These are phyloP conservation scores for Flaveria robusta DNA, from an alignment of 129 eudicot species.

Conservation along the genomic window DNA sequence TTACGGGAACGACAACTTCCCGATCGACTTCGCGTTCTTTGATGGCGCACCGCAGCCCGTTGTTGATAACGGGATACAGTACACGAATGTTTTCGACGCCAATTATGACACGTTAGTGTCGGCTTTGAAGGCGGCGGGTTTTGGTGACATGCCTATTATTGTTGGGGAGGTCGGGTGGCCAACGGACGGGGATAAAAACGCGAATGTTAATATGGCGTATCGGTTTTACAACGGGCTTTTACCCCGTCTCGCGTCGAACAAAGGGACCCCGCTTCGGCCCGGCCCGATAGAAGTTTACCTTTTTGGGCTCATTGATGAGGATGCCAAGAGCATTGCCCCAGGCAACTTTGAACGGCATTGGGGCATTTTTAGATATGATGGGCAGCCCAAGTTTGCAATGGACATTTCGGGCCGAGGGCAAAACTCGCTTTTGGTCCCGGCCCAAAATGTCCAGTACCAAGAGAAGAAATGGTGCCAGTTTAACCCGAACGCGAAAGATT, in stretches of 20 bases:
- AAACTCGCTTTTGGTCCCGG: slow-evolving; percentile 54
- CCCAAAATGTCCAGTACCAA: slow-evolving; percentile 64
- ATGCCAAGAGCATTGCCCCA: slow-evolving; percentile 26
- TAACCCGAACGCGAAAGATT: slow-evolving; percentile 64
- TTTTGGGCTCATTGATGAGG: slow-evolving; percentile 27
- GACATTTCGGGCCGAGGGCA: slow-evolving; percentile 45
- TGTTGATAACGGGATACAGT: slow-evolving; percentile 55
- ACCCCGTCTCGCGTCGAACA: slow-evolving; percentile 59
- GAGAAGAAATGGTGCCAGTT: slow-evolving; percentile 75
- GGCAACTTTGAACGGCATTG: slow-evolving; percentile 31
- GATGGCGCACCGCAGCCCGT: slow-evolving; percentile 68
- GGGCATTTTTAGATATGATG: slow-evolving; percentile 31
- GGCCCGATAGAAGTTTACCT: slow-evolving; percentile 33
- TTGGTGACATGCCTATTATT: slow-evolving; percentile 57
- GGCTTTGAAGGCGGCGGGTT: slow-evolving; percentile 62
- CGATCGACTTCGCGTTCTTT: slow-evolving; percentile 81
- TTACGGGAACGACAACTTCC: slow-evolving; percentile 70
- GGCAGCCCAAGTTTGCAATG: slow-evolving; percentile 29
- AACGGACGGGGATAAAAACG: slow-evolving; percentile 78
- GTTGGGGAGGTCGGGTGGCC: slow-evolving; percentile 99
- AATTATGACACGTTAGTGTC: slow-evolving; percentile 85
- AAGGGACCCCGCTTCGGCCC: slow-evolving; percentile 39
- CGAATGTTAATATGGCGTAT: slow-evolving; percentile 51
- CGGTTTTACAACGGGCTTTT: slow-evolving; percentile 81
- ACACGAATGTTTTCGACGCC: slow-evolving; percentile 89